A percentile compares a stretch with the other conserved stretches of the same genome.
phyloP scores from a whole-genome alignment of 257 asterid genomes.

The Marsdenia floribunda region DNA sequence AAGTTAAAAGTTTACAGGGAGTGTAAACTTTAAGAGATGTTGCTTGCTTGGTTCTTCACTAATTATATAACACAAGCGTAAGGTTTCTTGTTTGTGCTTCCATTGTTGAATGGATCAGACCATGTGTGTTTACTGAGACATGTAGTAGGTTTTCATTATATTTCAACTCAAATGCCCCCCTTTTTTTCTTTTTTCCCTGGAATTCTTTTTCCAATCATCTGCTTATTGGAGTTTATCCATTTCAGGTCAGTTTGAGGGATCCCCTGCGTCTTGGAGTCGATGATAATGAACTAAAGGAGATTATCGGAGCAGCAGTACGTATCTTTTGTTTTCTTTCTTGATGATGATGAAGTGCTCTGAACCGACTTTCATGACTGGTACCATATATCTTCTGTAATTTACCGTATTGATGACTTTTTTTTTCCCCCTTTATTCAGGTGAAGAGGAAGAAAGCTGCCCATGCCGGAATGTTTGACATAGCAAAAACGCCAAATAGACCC shows the following conservation, averaged over 20 bases:
- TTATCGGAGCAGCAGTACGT: constrained; percentile 78
- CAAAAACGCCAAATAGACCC: constrained; percentile 92
- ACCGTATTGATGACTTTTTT: constrained; percentile 2
- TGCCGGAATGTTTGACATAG: constrained; percentile 93
- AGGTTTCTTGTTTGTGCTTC: too few species aligned
- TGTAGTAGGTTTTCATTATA: background rate
- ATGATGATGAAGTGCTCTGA: constrained; percentile 5
- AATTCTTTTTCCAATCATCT: background rate
- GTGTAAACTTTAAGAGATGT: background rate
- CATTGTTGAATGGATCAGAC: too few species aligned
- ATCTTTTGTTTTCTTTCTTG: constrained; percentile 13
- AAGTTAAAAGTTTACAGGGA: background rate
- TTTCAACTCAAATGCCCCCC: background rate
- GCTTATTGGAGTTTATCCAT: background rate
- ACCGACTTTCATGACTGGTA: background rate
- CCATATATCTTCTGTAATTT: background rate
- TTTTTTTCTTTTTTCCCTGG: background rate
- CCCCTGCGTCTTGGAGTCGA: constrained; percentile 76
- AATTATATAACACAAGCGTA: background rate
- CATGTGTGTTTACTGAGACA: background rate
- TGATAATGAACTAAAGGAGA: constrained; percentile 68
- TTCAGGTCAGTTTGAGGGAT: constrained; percentile 95
- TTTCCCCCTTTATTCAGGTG: constrained; percentile 32
- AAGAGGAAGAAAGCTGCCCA: constrained; percentile 94
- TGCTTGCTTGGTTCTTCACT: background rate